Base-by-base conservation (phyloP, 352 stramenopile genomes). In the Globisporangium orthogonon region DNA sequence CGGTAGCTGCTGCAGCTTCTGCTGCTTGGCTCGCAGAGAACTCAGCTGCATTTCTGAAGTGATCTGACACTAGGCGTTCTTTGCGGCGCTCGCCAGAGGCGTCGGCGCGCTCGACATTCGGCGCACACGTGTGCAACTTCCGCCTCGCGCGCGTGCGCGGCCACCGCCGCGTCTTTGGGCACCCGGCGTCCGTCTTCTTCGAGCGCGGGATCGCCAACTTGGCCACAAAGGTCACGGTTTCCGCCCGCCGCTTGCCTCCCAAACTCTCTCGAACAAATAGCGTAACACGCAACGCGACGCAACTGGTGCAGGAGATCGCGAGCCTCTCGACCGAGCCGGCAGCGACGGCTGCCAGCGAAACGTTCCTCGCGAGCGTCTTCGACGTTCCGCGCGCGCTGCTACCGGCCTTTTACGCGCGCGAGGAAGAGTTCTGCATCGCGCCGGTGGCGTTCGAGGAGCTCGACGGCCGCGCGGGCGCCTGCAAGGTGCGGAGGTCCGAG, bases 111-210 rank as follows among this genome's bases (percentile, higher is more conserved):
- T 83, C 82, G 49, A 97, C 92, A 31, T 98, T 98, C 33, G 78
- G 80, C 40, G 83, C 89, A 3, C 65, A 78, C 29, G 70, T 98
- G 37, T 53, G 65, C 47, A 89, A 96, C 74, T 97, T 98, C 68
- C 87, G 89, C 31, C 65, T 97, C 14, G 92, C 76, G 23, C 66
- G 75, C 28, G 81, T 98, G 50, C 65, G 67, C 13, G 69, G 91
- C 72, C 96, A 89, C 66, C 86, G 89, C 31, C 84, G 92, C 45
- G 84, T 97, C 49, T 97, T 97, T 71, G 78, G 76, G 37, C 91
- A 97, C 60, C 86, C 90, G 1, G 89, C 91, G 47, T 97, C 91
- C 13, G 94, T 98, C 54, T 98, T 98, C 69, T 97, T 98, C 64
- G 66, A 97, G 62, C 74, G 87, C 2, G 77, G 82, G 15, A 97